A percentile compares a stretch with the other conserved stretches of the same genome.
Evolutionary conservation across 148 eudicot genomes (phyloP).

Genomic region (Fagopyrum esculentum): DNA sequence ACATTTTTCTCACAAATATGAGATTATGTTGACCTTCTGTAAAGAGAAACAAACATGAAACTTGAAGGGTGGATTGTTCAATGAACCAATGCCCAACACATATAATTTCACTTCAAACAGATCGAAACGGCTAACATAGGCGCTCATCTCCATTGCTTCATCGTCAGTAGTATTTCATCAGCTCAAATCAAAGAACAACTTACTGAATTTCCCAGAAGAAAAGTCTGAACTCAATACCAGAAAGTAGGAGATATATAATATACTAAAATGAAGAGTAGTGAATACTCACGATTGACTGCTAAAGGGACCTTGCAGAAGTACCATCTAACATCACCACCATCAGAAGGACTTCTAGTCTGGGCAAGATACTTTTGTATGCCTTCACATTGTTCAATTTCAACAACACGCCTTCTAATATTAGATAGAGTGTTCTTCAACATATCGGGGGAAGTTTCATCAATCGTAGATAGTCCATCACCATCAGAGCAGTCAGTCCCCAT

Average conservation of each 20-base stretch:
- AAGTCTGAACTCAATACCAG: not conserved
- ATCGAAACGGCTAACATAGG: not conserved
- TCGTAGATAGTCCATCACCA: slow-evolving; percentile 14
- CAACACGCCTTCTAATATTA: slow-evolving; percentile 65
- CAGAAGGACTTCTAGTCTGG: slow-evolving; percentile 79
- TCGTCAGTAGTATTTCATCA: not conserved
- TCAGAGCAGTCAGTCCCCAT: slow-evolving; percentile 12
- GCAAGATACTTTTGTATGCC: slow-evolving; percentile 90
- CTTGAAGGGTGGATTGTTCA: not conserved
- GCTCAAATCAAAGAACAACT: not conserved
- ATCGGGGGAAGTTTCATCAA: slow-evolving; percentile 52
- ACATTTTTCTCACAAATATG: too few species aligned
- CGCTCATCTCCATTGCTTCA: not conserved
- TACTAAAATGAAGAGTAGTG: not conserved
- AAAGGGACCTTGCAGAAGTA: slow-evolving; percentile 91
- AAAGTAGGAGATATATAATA: not conserved
- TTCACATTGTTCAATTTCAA: slow-evolving; percentile 81
- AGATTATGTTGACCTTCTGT: too few species aligned
- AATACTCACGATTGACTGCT: slow-evolving; percentile 49
- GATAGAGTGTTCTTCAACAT: slow-evolving; percentile 81
- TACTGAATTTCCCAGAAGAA: not conserved
- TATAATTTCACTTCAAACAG: not conserved
- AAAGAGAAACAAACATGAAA: not conserved
- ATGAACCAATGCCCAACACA: not conserved
- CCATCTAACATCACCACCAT: slow-evolving; percentile 95